Evolutionary conservation across 352 stramenopile genomes (phyloP).

Genomic region (Plasmopara viticola): DNA sequence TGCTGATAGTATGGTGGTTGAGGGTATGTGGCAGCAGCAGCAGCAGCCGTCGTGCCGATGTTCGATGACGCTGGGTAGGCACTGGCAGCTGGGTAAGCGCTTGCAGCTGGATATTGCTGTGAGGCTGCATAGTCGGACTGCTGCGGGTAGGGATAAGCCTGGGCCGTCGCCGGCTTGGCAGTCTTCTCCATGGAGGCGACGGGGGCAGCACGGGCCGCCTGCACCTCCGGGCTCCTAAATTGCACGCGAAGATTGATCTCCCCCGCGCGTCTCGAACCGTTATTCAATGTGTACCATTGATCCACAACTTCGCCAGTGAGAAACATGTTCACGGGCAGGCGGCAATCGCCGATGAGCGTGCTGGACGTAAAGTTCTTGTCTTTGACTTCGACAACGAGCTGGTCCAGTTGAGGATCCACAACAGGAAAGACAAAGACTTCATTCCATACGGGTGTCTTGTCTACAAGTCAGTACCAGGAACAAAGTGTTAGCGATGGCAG

Average conservation of each 20-base stretch:
- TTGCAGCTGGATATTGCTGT: constrained; percentile 13
- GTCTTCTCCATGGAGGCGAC: constrained; percentile 14
- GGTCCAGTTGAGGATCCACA: constrained; percentile 64
- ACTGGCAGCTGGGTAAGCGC: constrained; percentile 12
- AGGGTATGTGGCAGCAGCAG: constrained; percentile 18
- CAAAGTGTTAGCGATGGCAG: neutral
- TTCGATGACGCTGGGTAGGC: constrained; percentile 12
- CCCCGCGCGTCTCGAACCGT: constrained; percentile 43
- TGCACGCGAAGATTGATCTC: constrained; percentile 83
- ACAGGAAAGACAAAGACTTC: constrained; percentile 76
- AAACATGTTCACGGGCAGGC: constrained; percentile 72
- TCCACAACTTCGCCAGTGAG: constrained; percentile 55
- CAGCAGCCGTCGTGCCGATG: constrained; percentile 2
- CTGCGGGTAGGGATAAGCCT: constrained; percentile 31
- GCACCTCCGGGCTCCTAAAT: constrained; percentile 32
- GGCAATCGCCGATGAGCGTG: constrained; percentile 65
- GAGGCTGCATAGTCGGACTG: constrained; percentile 19
- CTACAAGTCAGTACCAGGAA: constrained; percentile 13
- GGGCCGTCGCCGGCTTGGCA: constrained; percentile 17
- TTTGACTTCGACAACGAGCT: constrained; percentile 72
- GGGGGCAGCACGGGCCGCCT: constrained; percentile 10
- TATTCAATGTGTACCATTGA: constrained; percentile 80
- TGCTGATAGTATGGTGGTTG: constrained; percentile 38
- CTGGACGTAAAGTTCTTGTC: constrained; percentile 82
- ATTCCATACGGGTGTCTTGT: constrained; percentile 74